Percentiles rank a stretch among this genome's conserved stretches.
These are phyloP conservation scores for Alternaria triticimaculans DNA, from an alignment of 2,329 filamentous ascomycete genomes.

Conservation along the genomic window DNA sequence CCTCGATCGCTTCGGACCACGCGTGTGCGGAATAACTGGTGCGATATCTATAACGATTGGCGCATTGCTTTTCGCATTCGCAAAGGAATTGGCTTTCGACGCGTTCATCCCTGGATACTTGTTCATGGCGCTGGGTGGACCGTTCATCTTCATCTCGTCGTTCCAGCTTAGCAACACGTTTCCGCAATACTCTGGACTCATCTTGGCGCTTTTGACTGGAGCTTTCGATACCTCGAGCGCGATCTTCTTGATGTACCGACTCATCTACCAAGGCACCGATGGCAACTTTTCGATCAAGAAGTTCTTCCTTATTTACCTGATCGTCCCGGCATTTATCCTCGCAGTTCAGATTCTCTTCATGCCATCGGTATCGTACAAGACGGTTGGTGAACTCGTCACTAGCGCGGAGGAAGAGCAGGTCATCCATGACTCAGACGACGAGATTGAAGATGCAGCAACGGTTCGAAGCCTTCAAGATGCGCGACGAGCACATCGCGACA, in stretches of 20 bases:
- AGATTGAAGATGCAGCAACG: slow-evolving; percentile 57
- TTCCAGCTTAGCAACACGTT: slow-evolving; percentile 61
- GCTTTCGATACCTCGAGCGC: slow-evolving; percentile 60
- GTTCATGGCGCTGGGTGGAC: slow-evolving; percentile 58
- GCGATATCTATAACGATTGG: slow-evolving; percentile 72
- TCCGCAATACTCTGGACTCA: slow-evolving; percentile 57
- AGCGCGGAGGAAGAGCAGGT: slow-evolving; percentile 64
- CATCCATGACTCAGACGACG: slow-evolving; percentile 63
- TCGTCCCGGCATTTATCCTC: slow-evolving; percentile 56
- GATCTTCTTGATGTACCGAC: slow-evolving; percentile 56
- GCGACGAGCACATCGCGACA: slow-evolving; percentile 66
- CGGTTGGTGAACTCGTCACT: slow-evolving; percentile 78
- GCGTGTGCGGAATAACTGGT: slow-evolving; percentile 75
- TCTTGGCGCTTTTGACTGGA: slow-evolving; percentile 58
- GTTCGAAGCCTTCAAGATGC: slow-evolving; percentile 59
- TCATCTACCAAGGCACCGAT: slow-evolving; percentile 54
- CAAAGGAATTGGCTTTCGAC: slow-evolving; percentile 71
- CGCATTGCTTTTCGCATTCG: slow-evolving; percentile 75
- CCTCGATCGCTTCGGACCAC: slow-evolving; percentile 81
- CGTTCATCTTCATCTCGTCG: slow-evolving; percentile 59
- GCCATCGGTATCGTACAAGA: slow-evolving; percentile 58
- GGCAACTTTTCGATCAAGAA: slow-evolving; percentile 54
- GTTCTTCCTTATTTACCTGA: slow-evolving; percentile 58
- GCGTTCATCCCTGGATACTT: slow-evolving; percentile 62
- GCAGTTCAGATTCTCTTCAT: slow-evolving; percentile 55